Conservation (phyloP, 2,329 filamentous ascomycete genomes). For the Alternaria sp. region DNA sequence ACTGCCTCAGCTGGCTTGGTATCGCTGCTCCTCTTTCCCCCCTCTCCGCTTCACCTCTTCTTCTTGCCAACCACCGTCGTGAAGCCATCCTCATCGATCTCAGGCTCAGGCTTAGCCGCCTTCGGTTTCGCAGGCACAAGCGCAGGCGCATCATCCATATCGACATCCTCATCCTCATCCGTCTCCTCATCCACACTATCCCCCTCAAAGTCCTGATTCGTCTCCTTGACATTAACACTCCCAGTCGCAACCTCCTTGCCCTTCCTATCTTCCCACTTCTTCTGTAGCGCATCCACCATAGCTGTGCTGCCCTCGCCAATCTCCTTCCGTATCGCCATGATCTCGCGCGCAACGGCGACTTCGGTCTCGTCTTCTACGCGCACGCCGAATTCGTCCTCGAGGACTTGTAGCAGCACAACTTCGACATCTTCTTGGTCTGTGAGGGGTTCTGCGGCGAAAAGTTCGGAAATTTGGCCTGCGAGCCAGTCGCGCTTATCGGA, state of each 20-base stretch:
- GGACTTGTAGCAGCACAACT: constrained; percentile 82
- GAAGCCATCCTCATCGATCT: constrained; percentile 52
- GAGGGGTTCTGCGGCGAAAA: constrained; percentile 66
- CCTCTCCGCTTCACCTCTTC: constrained; percentile 34
- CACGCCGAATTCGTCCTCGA: constrained; percentile 95
- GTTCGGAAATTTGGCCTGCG: constrained; percentile 82
- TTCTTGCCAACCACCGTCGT: constrained; percentile 51
- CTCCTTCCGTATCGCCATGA: constrained; percentile 71
- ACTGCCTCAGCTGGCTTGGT: not conserved
- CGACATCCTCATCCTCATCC: constrained; percentile 50
- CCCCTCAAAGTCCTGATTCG: constrained; percentile 56
- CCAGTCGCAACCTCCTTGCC: constrained; percentile 61
- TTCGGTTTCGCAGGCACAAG: constrained; percentile 43
- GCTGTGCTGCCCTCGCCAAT: constrained; percentile 69
- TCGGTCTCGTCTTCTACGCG: constrained; percentile 89
- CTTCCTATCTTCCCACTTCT: constrained; percentile 66
- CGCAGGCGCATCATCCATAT: constrained; percentile 47
- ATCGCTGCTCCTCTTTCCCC: not conserved
- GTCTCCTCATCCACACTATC: constrained; percentile 59
- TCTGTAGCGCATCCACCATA: constrained; percentile 68
- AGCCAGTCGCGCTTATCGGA: constrained; percentile 96
- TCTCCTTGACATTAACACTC: constrained; percentile 60
- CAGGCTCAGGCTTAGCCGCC: constrained; percentile 41
- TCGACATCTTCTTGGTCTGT: constrained; percentile 83
- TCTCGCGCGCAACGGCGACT: constrained; percentile 72